Evolutionary conservation across 441 rosid genomes (phyloP).

Genomic region (Euphorbia celastroides): DNA sequence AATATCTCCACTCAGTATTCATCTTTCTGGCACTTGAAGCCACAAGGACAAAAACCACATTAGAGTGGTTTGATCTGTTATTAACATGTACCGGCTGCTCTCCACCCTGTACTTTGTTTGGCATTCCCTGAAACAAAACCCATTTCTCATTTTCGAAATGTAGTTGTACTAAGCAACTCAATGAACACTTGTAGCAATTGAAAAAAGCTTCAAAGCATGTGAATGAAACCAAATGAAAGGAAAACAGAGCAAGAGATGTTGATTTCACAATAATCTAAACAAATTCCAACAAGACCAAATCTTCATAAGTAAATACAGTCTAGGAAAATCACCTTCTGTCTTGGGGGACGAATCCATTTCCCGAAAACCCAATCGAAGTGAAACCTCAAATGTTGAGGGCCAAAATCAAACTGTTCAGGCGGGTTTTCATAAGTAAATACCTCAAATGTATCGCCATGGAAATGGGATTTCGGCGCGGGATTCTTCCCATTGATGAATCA

Average conservation of each 20-base stretch:
- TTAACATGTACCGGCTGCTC: constrained; percentile 20
- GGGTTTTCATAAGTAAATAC: constrained; percentile 11
- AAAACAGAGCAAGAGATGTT: too few species aligned
- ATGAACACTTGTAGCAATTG: too few species aligned
- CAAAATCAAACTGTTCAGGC: constrained; percentile 8
- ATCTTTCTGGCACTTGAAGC: constrained; percentile 17
- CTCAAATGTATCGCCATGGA: neutral
- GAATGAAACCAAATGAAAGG: too few species aligned
- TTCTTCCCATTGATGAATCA: neutral
- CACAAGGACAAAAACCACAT: constrained; percentile 16
- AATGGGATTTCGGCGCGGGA: neutral
- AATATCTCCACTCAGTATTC: constrained; percentile 15
- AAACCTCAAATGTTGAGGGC: constrained; percentile 13
- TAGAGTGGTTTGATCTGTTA: neutral
- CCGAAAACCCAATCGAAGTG: constrained; percentile 20
- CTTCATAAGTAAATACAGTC: neutral
- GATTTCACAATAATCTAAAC: too few species aligned
- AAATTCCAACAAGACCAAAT: too few species aligned
- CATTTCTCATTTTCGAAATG: neutral
- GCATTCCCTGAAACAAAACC: constrained; percentile 26
- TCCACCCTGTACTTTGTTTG: constrained; percentile 16
- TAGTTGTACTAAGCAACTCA: neutral
- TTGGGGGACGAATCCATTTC: constrained; percentile 17
- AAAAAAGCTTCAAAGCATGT: too few species aligned
- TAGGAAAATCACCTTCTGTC: neutral